Base-by-base conservation (phyloP, 2,329 filamentous ascomycete genomes). In the Clarireedia monteithiana region DNA sequence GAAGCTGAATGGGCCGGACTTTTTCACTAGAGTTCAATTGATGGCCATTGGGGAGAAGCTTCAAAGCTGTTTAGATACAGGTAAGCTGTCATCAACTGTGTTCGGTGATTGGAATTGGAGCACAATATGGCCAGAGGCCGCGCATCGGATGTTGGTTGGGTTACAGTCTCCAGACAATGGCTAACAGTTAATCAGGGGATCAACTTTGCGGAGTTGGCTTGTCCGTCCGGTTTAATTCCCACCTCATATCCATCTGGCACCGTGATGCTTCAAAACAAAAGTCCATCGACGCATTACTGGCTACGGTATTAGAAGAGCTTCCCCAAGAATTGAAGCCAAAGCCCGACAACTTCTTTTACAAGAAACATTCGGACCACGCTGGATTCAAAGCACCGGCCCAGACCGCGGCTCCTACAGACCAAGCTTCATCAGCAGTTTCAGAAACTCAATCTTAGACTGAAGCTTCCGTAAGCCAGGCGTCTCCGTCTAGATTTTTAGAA, bases 231-330 rank as follows among this genome's bases (percentile, higher is more conserved):
- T 95, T 94, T 79, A 95, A 91, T 74, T 87, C 85, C 30, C 85
- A 92, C 69, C 82, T 96, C 63, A 86, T 96, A 69, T 88, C 88
- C 64, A 82, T 97, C 67, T 97, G 92, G 92, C 94, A 96, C 74
- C 89, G 94, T 60, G 88, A 95, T 67, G 85, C 85, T 23, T 85
- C 83, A 58, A 91, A 94, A 72, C 79, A 89, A 67, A 83, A 81
- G 63, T 94, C 90, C 5, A 81, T 94, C 63, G 84, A 92, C 68
- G 81, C 77, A 60, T 79, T 96, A 58, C 78, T 91, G 49, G 75
- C 82, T 60, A 86, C 83, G 48, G 84, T 96, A 52, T 75, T 95
- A 48, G 80, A 85, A 51, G 82, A 88, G 62, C 75, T 96, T 30
- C 86, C 86, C 5, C 74, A 79, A 1, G 88, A 94, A 68, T 74